Evolutionary conservation across 2,329 filamentous ascomycete species (phyloP).

Genomic region (Fusarium sp.): DNA sequence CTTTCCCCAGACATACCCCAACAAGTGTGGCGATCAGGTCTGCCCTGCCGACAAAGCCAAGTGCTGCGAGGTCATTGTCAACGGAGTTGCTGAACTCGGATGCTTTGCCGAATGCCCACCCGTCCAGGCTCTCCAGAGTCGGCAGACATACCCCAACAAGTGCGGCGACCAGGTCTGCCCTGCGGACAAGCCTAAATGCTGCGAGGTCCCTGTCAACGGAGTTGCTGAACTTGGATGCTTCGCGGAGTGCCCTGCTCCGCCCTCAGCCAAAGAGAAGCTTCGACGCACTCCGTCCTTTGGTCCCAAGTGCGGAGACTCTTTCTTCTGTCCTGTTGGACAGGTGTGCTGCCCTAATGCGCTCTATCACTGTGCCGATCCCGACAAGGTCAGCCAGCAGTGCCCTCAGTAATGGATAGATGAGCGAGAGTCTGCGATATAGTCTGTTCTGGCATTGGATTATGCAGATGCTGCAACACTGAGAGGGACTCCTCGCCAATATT

Average conservation of each 20-base stretch:
- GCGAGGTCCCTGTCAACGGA: no score
- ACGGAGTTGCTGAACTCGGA: conserved; percentile 11
- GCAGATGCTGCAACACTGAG: not conserved
- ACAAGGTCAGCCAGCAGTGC: conserved; percentile 17
- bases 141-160: not conserved
- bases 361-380: conserved; percentile 17
- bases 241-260: conserved; percentile 1
- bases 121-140: conserved; percentile 10
- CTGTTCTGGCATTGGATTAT: not conserved
- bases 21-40: conserved; percentile 15
- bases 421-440: not conserved
- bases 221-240: no score
- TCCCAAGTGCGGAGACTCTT: conserved; percentile 23
- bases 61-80: conserved; percentile 12
- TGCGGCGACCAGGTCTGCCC: no score
- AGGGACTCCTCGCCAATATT: not conserved
- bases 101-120: conserved; percentile 16
- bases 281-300: conserved; percentile 5
- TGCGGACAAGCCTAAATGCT: no score
- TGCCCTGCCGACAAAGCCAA: conserved; percentile 8
- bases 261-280: not conserved
- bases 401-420: conserved; percentile 9
- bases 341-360: conserved; percentile 21
- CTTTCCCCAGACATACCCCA: conserved; percentile 14
- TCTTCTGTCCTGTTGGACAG: conserved; percentile 19